Conservation (phyloP, 1,284 basidiomycete genomes). For the Puccinia triticina region DNA sequence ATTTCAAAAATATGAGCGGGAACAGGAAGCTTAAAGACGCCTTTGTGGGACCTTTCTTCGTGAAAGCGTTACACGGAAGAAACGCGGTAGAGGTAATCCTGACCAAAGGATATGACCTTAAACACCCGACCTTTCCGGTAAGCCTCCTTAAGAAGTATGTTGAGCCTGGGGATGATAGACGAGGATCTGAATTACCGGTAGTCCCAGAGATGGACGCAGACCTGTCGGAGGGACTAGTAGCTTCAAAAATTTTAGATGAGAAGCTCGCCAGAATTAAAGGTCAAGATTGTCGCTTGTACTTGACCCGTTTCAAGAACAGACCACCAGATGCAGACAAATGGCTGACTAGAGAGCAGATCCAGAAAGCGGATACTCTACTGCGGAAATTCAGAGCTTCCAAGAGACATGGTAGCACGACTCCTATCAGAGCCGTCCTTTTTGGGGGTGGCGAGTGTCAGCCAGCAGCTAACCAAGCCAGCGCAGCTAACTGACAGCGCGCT, state of each 20-base stretch:
- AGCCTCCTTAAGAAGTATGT: not conserved
- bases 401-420: not conserved
- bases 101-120: not conserved
- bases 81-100: not conserved
- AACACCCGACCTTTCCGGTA: too few relatives aligned
- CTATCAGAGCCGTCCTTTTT: too few relatives aligned
- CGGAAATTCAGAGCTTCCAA: not conserved
- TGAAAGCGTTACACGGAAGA: too few relatives aligned
- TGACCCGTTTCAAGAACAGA: not conserved
- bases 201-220: not conserved
- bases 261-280: too few relatives aligned
- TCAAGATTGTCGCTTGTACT: constrained; percentile 3
- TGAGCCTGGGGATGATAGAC: not conserved
- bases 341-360: not conserved
- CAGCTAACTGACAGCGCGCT: too few relatives aligned
- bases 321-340: not conserved
- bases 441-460: too few relatives aligned
- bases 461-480: too few relatives aligned
- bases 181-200: too few relatives aligned
- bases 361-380: not conserved
- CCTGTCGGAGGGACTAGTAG: not conserved
- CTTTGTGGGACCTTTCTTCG: constrained; percentile 2
- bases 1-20: not conserved
- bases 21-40: not conserved
- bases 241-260: too few relatives aligned